Percentiles rank a stretch among this genome's conserved stretches.
Conservation (phyloP, 306 rosid genomes). For the Medicago arabica region DNA sequence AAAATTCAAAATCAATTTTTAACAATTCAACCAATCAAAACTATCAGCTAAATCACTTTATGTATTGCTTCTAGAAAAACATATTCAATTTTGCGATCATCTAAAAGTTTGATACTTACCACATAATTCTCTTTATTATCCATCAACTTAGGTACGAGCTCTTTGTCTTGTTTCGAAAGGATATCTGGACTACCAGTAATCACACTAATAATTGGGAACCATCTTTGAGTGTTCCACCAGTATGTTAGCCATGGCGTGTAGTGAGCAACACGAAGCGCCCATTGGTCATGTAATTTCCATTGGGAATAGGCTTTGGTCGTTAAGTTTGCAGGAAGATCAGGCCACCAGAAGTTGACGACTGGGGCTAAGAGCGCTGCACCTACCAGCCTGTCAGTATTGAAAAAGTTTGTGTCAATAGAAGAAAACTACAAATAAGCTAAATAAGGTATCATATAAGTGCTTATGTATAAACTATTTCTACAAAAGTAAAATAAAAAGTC, state of each 20-base stretch:
- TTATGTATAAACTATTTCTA: too few species aligned
- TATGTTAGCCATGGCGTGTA: conserved; percentile 83
- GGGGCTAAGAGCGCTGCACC: conserved; percentile 81
- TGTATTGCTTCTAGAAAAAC: neutral
- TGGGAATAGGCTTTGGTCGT: conserved; percentile 55
- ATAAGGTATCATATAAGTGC: too few species aligned
- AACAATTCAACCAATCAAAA: conserved; percentile 17
- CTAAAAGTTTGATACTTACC: conserved; percentile 42
- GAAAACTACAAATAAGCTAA: neutral
- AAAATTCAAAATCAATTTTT: conserved; percentile 18
- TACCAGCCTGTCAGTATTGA: conserved; percentile 63
- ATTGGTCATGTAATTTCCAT: conserved; percentile 60
- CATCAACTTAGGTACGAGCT: neutral
- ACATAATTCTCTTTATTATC: conserved; percentile 3
- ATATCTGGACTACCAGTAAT: conserved; percentile 19
- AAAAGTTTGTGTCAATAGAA: neutral
- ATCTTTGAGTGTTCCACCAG: conserved; percentile 92
- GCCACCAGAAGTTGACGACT: conserved; percentile 82
- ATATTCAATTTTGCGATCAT: conserved; percentile 5
- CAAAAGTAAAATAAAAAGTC: neutral
- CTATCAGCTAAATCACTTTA: conserved; percentile 14
- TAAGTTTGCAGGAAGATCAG: conserved; percentile 73
- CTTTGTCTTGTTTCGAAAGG: conserved; percentile 49
- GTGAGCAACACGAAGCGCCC: conserved; percentile 80
- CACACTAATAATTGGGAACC: conserved; percentile 56